Conservation (phyloP, 2,329 filamentous ascomycete species). For the Neoascochyta sp. region DNA sequence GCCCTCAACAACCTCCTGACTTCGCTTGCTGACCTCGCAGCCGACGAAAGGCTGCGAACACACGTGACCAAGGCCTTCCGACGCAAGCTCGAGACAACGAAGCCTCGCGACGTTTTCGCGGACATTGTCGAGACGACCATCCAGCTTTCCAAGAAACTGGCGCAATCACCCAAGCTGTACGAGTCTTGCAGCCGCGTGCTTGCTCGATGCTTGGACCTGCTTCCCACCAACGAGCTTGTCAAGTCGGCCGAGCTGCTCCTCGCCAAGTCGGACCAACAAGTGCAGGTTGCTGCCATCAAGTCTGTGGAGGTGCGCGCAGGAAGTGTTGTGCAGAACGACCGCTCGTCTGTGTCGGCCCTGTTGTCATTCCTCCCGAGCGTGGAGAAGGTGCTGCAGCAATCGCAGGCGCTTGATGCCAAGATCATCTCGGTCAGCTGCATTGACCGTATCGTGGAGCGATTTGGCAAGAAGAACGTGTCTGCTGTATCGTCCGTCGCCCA, state of each 20-base stretch:
- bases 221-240: conserved; percentile 85
- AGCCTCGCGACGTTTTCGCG: conserved; percentile 32
- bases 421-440: conserved; percentile 84
- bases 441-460: conserved; percentile 89
- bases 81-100: conserved; percentile 23
- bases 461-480: conserved; percentile 84
- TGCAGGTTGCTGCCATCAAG: conserved; percentile 68
- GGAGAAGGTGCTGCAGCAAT: conserved; percentile 70
- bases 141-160: conserved; percentile 61
- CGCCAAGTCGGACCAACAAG: conserved; percentile 66
- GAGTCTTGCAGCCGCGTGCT: conserved; percentile 62
- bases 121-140: conserved; percentile 42
- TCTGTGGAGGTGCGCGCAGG: conserved; percentile 76
- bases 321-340: conserved; percentile 66
- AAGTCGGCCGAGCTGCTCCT: conserved; percentile 81
- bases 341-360: conserved; percentile 64
- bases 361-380: conserved; percentile 77
- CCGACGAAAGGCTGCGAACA: conserved; percentile 28
- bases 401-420: conserved; percentile 70
- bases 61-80: conserved; percentile 32
- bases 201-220: conserved; percentile 73
- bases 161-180: conserved; percentile 37
- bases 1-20: conserved; percentile 39
- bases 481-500: conserved; percentile 71
- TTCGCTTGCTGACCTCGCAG: conserved; percentile 38